phyloP scores from a whole-genome alignment of 2,329 filamentous ascomycete species.

The Atkinsonella hypoxylon region DNA sequence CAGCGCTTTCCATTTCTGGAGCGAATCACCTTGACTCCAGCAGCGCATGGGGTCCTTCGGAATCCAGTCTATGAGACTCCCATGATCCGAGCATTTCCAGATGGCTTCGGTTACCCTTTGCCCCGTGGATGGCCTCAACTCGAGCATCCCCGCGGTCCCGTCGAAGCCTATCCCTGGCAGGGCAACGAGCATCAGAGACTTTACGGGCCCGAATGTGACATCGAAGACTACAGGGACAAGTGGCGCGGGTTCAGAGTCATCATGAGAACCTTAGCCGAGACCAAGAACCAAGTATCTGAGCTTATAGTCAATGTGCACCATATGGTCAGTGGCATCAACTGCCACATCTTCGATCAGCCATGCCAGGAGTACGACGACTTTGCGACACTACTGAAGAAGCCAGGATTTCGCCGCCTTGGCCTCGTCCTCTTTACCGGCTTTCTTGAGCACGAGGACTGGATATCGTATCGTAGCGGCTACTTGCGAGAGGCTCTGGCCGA shows the following conservation, averaged over 20 bases:
- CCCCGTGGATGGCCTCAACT: slow-evolving; percentile 16
- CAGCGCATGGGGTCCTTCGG: slow-evolving; percentile 24
- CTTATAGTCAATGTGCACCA: slow-evolving; percentile 21
- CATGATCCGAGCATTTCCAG: slow-evolving; percentile 27
- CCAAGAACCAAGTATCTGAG: slow-evolving; percentile 17
- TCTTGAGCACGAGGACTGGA: background rate
- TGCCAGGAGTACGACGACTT: slow-evolving; percentile 16
- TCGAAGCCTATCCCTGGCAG: too few species aligned
- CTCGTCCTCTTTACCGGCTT: background rate
- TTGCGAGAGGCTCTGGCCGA: slow-evolving; percentile 7
- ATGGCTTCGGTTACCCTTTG: slow-evolving; percentile 26
- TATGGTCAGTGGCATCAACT: slow-evolving; percentile 20
- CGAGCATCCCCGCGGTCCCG: slow-evolving; percentile 11
- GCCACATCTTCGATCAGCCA: slow-evolving; percentile 16
- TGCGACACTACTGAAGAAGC: slow-evolving; percentile 8
- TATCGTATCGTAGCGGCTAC: background rate
- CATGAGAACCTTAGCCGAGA: too few species aligned
- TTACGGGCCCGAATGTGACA: too few species aligned
- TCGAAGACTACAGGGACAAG: too few species aligned
- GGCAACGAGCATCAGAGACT: too few species aligned
- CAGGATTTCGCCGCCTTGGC: background rate
- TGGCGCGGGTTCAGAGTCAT: too few species aligned
- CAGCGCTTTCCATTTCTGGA: slow-evolving; percentile 22
- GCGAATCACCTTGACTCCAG: slow-evolving; percentile 26
- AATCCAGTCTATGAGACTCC: slow-evolving; percentile 28